Evolutionary conservation across 495 filamentous ascomycete species (phyloP), one percentile per base, ranked within the genome.

Genomic region (Rhizodiscina lignyota): DNA sequence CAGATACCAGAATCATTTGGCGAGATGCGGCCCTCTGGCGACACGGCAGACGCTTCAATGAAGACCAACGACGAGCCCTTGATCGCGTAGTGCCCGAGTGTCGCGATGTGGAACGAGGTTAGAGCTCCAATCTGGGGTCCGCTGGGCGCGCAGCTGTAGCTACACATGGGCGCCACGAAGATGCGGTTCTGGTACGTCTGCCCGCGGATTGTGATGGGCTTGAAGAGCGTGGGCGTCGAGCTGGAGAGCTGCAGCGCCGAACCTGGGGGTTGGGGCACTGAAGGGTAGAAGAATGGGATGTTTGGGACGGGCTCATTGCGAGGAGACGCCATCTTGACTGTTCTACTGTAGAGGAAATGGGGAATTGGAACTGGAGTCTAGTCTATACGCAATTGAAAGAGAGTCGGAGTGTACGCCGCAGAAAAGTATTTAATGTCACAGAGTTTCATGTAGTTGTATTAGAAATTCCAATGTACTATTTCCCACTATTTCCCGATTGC

Each of bases 11-110:
- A 49, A 44, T 77, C 73, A 40, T 80, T 62, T 0, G 81, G 81
- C 1, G 78, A 75, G 56, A 87, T 86, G 2, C 82, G 63, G n/a
- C 82, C 82, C 39, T 83, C 63, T 5, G 80, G 61, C 1, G 62
- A 50, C 5, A 87, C 77, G 18, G 70, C 64, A 0, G 78, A 81
- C 10, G 80, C 78, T 55, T 89, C 82, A 21, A 84, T 64, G 41
- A 83, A 72, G 30, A 70, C 50, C 5, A 83, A 58, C 1, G 72
- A 77, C 0, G 77, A 66, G 5, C 82, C 82, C 43, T 47, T 47
- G 10, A 47, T 18, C 1, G 43, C 43, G 26, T 42, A 43, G 37
- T 47, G 43, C 17, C 43, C 43, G 10, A 47, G 40, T 4, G 39
- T 39, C 1, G 40, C 43, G 35, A 47, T 26, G 26, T 47, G 43